Percentiles rank a stretch among this genome's conserved stretches.
Conservation (phyloP, 371 early-diverging fungal species). For the Mortierella sp. region DNA sequence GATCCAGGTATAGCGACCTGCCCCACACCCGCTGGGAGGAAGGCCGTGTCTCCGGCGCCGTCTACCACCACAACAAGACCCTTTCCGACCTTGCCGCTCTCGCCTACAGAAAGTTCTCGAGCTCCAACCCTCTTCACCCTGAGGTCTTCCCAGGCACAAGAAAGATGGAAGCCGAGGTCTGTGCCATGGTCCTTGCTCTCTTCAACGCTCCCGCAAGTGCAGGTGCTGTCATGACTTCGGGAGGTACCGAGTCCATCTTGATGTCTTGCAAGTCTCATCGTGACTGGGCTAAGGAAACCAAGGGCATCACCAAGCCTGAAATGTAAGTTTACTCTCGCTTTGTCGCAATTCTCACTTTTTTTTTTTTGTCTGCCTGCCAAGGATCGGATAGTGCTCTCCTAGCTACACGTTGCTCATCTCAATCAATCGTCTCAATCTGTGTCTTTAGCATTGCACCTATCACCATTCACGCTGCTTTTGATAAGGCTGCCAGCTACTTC, state of each 20-base stretch:
- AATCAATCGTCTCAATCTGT: neutral
- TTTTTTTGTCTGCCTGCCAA: neutral
- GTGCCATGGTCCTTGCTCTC: slow-evolving; percentile 89
- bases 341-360: neutral
- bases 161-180: slow-evolving; percentile 94
- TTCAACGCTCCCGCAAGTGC: slow-evolving; percentile 83
- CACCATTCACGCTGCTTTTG: slow-evolving; percentile 95
- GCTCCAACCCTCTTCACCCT: slow-evolving; percentile 94
- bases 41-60: slow-evolving; percentile 91
- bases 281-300: slow-evolving; percentile 74
- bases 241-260: slow-evolving; percentile 94
- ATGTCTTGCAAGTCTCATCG: slow-evolving; percentile 94
- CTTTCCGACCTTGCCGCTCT: slow-evolving; percentile 77
- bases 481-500: slow-evolving; percentile 95
- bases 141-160: slow-evolving; percentile 96
- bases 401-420: too few relatives aligned
- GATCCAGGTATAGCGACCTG: slow-evolving; percentile 53
- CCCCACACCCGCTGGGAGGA: slow-evolving; percentile 82
- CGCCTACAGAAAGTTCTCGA: slow-evolving; percentile 87
- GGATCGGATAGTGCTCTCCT: too few relatives aligned
- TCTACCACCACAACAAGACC: slow-evolving; percentile 92
- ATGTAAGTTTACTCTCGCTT: slow-evolving; percentile 67
- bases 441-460: slow-evolving; percentile 81
- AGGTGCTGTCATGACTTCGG: slow-evolving; percentile 91
- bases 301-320: slow-evolving; percentile 89